Base-by-base conservation (phyloP, 148 eudicot species). In the Chenopodium quinoa region DNA sequence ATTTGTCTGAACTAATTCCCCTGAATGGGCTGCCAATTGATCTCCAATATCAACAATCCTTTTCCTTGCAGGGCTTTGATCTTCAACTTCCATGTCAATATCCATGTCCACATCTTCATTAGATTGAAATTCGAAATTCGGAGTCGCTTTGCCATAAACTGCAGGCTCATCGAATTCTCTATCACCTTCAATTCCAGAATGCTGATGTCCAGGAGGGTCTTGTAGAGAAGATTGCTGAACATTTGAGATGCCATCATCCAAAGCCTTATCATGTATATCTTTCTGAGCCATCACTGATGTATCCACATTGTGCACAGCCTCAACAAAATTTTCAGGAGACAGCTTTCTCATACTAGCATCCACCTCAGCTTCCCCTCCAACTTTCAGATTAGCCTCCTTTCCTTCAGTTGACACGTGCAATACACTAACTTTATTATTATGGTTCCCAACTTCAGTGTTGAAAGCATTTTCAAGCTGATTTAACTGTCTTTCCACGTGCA, bases 11-110 rank as follows among this genome's bases (percentile, higher is more conserved):
- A 70, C 50, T 25, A 79, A 75, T 20, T 81, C 84, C 84, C 86
- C 91, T 54, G 79, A 71, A 37, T 79, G 73, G 27, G 68, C 32
- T 56, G 9, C 75, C 70, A 34, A n/a, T 54, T 71, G 77, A 58
- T 46, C 78, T 19, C 46, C 79, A 75, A 65, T 56, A 83, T 83
- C 85, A 8, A 37, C 13, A 60, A 75, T 50, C 66, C 78, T 48
- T 71, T 60, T 54, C 62, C 63, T 76, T 75, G 86, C 4, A 73
- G 86, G 83, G 82, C 67, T 20, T 66, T 82, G 65, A 77, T 92
- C 97, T 84, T 93, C 99, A 81, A 96, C 91, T 88, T 96, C 99
- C 99, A 96, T 96, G 78, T 96, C 99, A 63, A 96, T 91, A 82
- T 95, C 99, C 99, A 96, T 96, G 78, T 93, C 99, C 66, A 86